These are phyloP conservation scores for Suillus americanus DNA, from an alignment of 768 basidiomycete species.

Conservation along the genomic window DNA sequence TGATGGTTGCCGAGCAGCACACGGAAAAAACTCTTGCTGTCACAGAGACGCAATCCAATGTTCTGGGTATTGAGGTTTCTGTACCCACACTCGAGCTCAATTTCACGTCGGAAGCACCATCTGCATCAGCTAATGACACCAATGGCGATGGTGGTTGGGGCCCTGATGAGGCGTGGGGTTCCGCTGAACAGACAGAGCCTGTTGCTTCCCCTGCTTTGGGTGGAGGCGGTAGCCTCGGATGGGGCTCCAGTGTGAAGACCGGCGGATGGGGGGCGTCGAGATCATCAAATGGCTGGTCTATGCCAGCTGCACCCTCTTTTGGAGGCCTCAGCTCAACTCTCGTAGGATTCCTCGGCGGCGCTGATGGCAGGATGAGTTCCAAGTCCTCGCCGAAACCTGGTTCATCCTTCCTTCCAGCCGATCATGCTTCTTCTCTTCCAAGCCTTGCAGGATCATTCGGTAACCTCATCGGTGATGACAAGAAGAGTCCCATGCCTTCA, in stretches of 20 bases:
- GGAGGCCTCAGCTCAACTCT: conserved; percentile 1
- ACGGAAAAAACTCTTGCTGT: conserved; percentile 8
- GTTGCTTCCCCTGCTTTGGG: not conserved
- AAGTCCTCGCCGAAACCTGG: not conserved
- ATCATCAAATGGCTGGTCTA: not conserved
- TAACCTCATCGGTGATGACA: conserved; percentile 4
- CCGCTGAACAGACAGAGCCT: not conserved
- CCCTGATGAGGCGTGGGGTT: not conserved
- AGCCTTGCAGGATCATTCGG: not conserved
- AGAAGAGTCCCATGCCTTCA: not conserved
- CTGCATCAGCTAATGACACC: not conserved
- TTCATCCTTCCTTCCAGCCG: not conserved
- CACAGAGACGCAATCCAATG: conserved; percentile 9
- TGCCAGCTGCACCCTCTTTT: not conserved
- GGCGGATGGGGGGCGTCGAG: not conserved
- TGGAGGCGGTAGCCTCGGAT: not conserved
- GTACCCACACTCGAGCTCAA: not conserved
- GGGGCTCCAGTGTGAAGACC: conserved; percentile 5
- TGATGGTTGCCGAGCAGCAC: conserved; percentile 5
- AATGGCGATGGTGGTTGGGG: conserved; percentile 8
- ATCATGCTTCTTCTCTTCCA: not conserved
- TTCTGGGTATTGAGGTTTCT: conserved; percentile 2
- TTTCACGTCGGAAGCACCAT: not conserved
- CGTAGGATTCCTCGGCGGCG: conserved; percentile 10
- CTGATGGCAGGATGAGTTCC: not conserved